A percentile compares a stretch with the other conserved stretches of the same genome.
phyloP scores from a whole-genome alignment of 2,329 filamentous ascomycete species.

The Pseudopyrenochaeta lycopersici region DNA sequence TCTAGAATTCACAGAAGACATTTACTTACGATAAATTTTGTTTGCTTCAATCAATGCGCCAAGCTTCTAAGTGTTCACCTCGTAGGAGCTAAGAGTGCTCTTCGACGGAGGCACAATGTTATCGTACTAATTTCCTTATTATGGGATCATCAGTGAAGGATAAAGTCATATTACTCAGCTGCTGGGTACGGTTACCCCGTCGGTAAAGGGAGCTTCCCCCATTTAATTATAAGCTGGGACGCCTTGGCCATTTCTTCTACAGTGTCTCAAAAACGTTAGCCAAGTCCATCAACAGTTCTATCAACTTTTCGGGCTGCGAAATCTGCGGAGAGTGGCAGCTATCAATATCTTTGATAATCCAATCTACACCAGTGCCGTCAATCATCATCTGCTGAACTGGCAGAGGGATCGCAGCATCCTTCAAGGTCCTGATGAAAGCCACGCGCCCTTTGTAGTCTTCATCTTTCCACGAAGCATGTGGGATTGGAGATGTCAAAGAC shows the following conservation, averaged over 20 bases:
- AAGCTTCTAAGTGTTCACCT: too few species aligned
- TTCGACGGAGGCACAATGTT: too few species aligned
- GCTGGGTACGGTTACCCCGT: too few species aligned
- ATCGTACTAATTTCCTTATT: too few species aligned
- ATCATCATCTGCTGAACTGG: conserved; percentile 40
- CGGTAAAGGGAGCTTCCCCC: too few species aligned
- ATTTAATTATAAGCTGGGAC: too few species aligned
- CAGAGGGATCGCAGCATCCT: conserved; percentile 40
- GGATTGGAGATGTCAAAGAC: conserved; percentile 22
- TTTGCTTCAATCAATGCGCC: too few species aligned
- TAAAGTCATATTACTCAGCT: too few species aligned
- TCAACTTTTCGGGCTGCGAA: conserved; percentile 45
- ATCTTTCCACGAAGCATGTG: conserved; percentile 22
- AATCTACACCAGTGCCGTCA: conserved; percentile 29
- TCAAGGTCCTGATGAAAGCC: conserved; percentile 22
- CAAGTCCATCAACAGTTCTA: conserved; percentile 24
- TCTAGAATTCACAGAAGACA: too few species aligned
- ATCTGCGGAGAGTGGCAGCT: conserved; percentile 50
- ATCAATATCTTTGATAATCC: conserved; percentile 40
- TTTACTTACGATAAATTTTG: too few species aligned
- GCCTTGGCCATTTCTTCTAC: background rate
- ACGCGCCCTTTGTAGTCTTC: conserved; percentile 21
- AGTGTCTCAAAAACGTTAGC: conserved; percentile 12
- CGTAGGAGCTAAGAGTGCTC: too few species aligned
- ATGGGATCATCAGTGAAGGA: too few species aligned